Conservation (phyloP, 495 filamentous ascomycete genomes). For the Baudoinia panamericana region DNA sequence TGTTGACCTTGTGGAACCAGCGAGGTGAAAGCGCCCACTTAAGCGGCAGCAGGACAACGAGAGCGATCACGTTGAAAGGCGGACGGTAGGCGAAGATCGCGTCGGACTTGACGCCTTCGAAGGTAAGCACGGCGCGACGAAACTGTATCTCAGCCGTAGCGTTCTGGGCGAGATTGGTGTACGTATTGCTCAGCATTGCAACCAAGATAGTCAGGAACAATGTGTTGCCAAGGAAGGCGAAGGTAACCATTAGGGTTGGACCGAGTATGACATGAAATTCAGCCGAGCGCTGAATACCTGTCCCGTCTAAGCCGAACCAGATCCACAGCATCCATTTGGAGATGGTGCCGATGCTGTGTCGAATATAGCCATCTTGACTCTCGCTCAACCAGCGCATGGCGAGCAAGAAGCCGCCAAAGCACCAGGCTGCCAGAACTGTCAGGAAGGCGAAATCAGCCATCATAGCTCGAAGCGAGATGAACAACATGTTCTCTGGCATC, state of each 20-base stretch:
- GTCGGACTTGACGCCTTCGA: conserved; percentile 64
- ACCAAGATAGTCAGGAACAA: conserved; percentile 65
- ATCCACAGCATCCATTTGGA: conserved; percentile 73
- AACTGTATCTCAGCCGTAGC: conserved; percentile 59
- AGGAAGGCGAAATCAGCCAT: conserved; percentile 58
- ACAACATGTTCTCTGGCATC: conserved; percentile 60
- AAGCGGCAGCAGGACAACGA: conserved; percentile 49
- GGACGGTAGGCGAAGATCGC: conserved; percentile 61
- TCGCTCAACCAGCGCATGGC: conserved; percentile 53
- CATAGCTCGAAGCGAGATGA: conserved; percentile 59
- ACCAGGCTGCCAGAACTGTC: conserved; percentile 53
- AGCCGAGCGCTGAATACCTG: conserved; percentile 50
- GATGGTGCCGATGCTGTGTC: conserved; percentile 41
- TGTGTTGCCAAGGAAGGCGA: conserved; percentile 63
- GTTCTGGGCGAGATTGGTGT: conserved; percentile 50
- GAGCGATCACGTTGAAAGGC: conserved; percentile 58
- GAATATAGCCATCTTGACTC: conserved; percentile 22
- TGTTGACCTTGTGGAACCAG: conserved; percentile 70
- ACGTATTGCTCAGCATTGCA: conserved; percentile 61
- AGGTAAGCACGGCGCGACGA: conserved; percentile 55
- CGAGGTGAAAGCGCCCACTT: conserved; percentile 51
- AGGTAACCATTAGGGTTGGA: conserved; percentile 55
- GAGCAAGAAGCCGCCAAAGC: conserved; percentile 57
- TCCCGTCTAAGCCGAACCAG: conserved; percentile 66
- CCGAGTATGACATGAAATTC: conserved; percentile 56